These are phyloP conservation scores for Talaromyces piceae DNA, from an alignment of 2,329 filamentous ascomycete genomes.

Conservation along the genomic window DNA sequence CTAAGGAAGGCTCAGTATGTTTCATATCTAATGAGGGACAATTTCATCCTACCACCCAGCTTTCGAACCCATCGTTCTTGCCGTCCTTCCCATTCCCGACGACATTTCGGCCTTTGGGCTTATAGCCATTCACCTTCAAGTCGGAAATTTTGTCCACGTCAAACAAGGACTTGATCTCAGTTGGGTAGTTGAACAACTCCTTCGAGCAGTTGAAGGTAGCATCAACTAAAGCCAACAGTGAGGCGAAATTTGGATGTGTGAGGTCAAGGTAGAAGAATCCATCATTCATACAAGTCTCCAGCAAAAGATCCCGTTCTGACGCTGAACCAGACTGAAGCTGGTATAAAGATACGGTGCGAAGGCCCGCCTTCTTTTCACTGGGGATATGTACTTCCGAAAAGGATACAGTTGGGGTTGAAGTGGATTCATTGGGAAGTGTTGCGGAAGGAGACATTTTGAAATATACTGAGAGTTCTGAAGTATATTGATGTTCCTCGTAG, in stretches of 20 bases:
- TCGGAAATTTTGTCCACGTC: conserved; percentile 2
- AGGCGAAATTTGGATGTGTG: no score
- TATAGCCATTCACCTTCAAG: conserved; percentile 2
- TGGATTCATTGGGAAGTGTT: not conserved
- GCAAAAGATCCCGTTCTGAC: no score
- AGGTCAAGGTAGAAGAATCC: no score
- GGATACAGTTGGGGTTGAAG: not conserved
- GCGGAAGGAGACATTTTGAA: conserved; percentile 1
- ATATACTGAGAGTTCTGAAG: not conserved
- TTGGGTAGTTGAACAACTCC: not conserved
- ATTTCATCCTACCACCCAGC: conserved; percentile 1
- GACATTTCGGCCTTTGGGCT: not conserved
- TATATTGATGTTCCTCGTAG: conserved; percentile 1
- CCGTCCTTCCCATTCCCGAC: conserved; percentile 1
- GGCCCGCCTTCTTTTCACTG: no score
- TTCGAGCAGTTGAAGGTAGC: conserved; percentile 2
- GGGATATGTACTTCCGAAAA: not conserved
- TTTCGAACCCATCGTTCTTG: conserved; percentile 3
- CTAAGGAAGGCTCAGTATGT: not conserved
- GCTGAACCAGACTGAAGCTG: no score
- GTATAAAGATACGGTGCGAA: no score
- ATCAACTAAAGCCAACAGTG: not conserved
- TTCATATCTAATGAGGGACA: not conserved
- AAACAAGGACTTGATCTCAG: conserved; percentile 3
- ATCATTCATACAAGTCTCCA: no score